Conservation (phyloP, 2,329 filamentous ascomycete genomes). For the Achaetomium macrosporum region DNA sequence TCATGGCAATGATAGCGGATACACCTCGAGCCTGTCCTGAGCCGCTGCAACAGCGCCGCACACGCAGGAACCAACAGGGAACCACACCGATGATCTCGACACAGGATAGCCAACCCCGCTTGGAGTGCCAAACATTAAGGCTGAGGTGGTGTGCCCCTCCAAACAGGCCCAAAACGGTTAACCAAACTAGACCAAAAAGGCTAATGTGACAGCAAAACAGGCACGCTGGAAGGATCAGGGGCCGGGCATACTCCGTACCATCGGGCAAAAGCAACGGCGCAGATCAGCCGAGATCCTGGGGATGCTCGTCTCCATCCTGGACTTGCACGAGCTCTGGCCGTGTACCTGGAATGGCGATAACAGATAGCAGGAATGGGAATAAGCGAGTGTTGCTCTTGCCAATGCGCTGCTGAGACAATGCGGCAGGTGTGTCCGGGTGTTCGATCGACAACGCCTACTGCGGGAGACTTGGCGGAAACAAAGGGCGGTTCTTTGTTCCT, state of each 20-base stretch:
- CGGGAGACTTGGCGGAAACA: not conserved
- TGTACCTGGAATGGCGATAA: constrained; percentile 15
- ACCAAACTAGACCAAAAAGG: constrained; percentile 1
- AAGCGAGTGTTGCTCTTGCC: not conserved
- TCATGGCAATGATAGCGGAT: not conserved
- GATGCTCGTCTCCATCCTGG: not conserved
- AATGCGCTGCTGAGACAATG: constrained; percentile 9
- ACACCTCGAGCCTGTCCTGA: constrained; percentile 1
- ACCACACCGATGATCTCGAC: not conserved
- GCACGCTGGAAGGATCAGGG: not conserved
- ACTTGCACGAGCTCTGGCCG: not conserved
- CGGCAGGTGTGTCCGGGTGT: not conserved
- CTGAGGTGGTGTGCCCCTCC: not conserved
- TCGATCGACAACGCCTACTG: not conserved
- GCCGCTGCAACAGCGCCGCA: constrained; percentile 1
- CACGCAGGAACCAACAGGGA: constrained; percentile 10
- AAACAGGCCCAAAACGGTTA: not conserved
- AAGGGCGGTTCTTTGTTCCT: not conserved
- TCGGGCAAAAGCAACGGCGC: constrained; percentile 10
- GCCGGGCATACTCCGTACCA: not conserved
- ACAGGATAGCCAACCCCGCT: not conserved
- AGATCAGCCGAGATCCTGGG: constrained; percentile 18
- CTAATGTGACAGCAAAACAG: constrained; percentile 1
- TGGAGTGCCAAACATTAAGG: constrained; percentile 6
- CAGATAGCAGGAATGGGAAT: constrained; percentile 14